phyloP scores from a whole-genome alignment of 2,329 filamentous ascomycete species.

The Colletotrichum orbiculare region DNA sequence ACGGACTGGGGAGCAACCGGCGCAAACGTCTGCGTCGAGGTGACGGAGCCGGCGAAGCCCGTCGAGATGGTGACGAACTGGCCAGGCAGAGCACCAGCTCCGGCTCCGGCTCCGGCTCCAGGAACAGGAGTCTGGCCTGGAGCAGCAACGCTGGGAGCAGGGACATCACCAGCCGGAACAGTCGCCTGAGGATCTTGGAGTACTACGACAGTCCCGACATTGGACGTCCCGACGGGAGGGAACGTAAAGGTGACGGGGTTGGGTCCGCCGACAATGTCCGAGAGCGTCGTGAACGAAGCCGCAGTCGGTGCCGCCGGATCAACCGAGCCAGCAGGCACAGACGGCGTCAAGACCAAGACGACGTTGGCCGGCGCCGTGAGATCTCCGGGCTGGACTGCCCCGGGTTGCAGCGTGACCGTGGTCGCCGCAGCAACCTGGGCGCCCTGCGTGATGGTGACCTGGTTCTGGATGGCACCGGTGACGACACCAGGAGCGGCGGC shows the following conservation, averaged over 20 bases:
- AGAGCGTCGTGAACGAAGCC: constrained; percentile 24
- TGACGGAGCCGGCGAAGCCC: background rate
- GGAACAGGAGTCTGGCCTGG: constrained; percentile 10
- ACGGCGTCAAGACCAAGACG: constrained; percentile 21
- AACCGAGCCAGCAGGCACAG: background rate
- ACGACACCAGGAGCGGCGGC: background rate
- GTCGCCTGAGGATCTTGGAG: background rate
- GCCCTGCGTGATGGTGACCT: constrained; percentile 14
- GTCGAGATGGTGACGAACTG: constrained; percentile 2
- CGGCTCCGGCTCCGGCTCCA: background rate
- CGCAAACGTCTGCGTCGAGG: background rate
- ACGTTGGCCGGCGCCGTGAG: background rate
- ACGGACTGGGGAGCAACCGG: background rate
- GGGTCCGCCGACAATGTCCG: background rate
- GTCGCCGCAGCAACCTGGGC: constrained; percentile 3
- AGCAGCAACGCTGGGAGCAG: background rate
- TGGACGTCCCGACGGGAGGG: constrained; percentile 8
- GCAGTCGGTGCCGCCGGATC: background rate
- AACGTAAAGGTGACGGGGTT: constrained; percentile 21
- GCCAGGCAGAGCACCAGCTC: background rate
- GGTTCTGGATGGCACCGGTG: background rate
- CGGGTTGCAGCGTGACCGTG: constrained; percentile 5
- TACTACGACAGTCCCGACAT: constrained; percentile 14
- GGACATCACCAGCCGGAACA: background rate
- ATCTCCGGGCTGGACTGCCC: background rate